Percentiles rank a stretch among this genome's conserved stretches.
Evolutionary conservation across 2,329 filamentous ascomycete species (phyloP).

Genomic region (Sporothrix inflata): DNA sequence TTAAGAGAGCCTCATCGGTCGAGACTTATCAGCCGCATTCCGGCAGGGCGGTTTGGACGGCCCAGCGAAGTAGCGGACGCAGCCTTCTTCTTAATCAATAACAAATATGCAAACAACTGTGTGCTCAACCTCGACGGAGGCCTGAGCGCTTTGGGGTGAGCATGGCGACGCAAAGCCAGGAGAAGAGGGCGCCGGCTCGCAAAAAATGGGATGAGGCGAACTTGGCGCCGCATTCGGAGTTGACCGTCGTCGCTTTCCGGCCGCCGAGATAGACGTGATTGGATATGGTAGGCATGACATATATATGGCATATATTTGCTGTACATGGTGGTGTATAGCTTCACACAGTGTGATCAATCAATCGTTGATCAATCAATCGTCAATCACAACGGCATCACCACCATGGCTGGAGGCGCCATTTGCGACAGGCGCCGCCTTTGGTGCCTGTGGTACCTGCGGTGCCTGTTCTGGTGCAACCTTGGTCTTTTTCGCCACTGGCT

Average conservation of each 20-base stretch:
- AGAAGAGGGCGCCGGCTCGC: background rate
- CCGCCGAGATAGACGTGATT: background rate
- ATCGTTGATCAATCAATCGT: constrained; percentile 17
- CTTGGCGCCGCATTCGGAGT: constrained; percentile 41
- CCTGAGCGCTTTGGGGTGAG: constrained; percentile 64
- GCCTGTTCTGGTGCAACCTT: constrained; percentile 43
- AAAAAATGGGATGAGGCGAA: background rate
- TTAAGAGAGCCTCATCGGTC: constrained; percentile 11
- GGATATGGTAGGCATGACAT: background rate
- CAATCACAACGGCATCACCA: background rate
- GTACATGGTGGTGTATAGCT: background rate
- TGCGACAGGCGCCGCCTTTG: background rate
- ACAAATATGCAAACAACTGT: constrained; percentile 85
- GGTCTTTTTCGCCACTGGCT: constrained; percentile 51
- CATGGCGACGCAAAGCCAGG: constrained; percentile 32
- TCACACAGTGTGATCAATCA: background rate
- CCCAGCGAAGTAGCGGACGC: constrained; percentile 79
- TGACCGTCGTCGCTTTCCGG: background rate
- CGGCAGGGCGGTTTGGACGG: constrained; percentile 67
- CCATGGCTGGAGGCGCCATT: background rate
- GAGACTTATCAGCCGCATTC: constrained; percentile 52
- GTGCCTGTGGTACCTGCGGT: constrained; percentile 34
- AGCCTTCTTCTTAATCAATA: constrained; percentile 74
- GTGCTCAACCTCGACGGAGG: constrained; percentile 85
- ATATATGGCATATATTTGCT: background rate